Conservation (phyloP, 768 basidiomycete species). For the Melanogaster broomeanus region DNA sequence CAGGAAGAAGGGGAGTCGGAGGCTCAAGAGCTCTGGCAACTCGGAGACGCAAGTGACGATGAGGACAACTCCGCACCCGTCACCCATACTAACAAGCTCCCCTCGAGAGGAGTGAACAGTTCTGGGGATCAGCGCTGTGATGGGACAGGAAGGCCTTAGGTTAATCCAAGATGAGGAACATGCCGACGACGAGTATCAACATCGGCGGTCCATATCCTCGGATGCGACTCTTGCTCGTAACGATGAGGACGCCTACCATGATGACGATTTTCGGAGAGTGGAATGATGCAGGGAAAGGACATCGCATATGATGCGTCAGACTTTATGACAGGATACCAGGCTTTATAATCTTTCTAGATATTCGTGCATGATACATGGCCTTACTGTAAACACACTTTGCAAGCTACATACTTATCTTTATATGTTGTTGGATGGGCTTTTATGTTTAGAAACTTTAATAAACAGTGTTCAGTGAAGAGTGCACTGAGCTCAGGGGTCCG, state of each 20-base stretch:
- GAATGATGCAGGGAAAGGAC: slow-evolving; percentile 15
- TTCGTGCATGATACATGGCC: background rate
- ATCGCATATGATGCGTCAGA: slow-evolving; percentile 1
- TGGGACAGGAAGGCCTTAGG: slow-evolving; percentile 40
- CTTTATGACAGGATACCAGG: background rate
- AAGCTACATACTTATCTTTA: background rate
- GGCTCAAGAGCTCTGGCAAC: slow-evolving; percentile 56
- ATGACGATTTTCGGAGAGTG: slow-evolving; percentile 39
- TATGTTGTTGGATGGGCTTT: background rate
- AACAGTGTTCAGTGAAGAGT: no score
- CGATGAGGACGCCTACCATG: slow-evolving; percentile 19
- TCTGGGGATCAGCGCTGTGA: slow-evolving; percentile 12
- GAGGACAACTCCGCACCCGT: slow-evolving; percentile 54
- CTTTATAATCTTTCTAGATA: background rate
- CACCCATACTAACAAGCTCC: slow-evolving; percentile 34
- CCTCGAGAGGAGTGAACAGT: slow-evolving; percentile 17
- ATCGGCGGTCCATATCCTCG: slow-evolving; percentile 37
- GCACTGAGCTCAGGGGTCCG: no score
- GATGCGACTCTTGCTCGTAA: slow-evolving; percentile 35
- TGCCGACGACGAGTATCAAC: slow-evolving; percentile 36
- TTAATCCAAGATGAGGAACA: slow-evolving; percentile 40
- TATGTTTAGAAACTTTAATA: no score
- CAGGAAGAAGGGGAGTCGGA: slow-evolving; percentile 40
- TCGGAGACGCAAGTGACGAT: slow-evolving; percentile 73
- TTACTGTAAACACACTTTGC: background rate